Evolutionary conservation across 352 stramenopile species (phyloP).

Genomic region (Pythium aphanidermatum): DNA sequence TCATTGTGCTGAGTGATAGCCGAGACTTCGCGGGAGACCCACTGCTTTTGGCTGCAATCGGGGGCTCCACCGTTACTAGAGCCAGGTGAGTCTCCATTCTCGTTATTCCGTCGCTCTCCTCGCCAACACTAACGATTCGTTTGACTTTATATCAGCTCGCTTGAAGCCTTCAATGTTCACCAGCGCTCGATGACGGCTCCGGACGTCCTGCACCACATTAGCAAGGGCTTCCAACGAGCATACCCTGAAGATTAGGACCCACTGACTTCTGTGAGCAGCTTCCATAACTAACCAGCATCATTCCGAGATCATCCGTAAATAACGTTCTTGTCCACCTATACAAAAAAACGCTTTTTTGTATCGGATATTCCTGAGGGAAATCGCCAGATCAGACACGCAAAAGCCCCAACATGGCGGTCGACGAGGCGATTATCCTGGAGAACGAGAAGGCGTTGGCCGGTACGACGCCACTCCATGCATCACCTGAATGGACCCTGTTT

Average conservation of each 20-base stretch:
- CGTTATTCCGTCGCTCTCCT: neutral
- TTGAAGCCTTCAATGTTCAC: constrained; percentile 62
- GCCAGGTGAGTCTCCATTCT: constrained; percentile 31
- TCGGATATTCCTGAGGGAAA: no score
- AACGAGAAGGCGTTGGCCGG: constrained; percentile 66
- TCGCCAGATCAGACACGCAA: neutral
- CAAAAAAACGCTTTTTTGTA: no score
- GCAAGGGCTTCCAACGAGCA: constrained; percentile 40
- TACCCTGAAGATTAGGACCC: constrained; percentile 5
- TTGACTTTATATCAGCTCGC: constrained; percentile 22
- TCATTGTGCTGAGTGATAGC: constrained; percentile 1
- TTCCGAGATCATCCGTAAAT: no score
- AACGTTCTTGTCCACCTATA: no score
- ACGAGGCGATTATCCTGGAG: constrained; percentile 52
- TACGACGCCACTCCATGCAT: constrained; percentile 9
- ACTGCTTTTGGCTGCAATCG: constrained; percentile 65
- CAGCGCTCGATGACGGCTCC: constrained; percentile 79
- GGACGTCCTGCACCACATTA: constrained; percentile 66
- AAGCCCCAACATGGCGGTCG: constrained; percentile 5
- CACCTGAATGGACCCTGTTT: neutral
- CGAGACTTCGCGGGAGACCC: constrained; percentile 35
- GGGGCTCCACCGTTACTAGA: constrained; percentile 74
- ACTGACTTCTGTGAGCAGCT: neutral
- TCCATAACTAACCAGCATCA: constrained; percentile 1
- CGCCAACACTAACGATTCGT: neutral